These are phyloP conservation scores for Ophiocordyceps robertsii DNA, from an alignment of 2,329 filamentous ascomycete genomes.

Conservation along the genomic window DNA sequence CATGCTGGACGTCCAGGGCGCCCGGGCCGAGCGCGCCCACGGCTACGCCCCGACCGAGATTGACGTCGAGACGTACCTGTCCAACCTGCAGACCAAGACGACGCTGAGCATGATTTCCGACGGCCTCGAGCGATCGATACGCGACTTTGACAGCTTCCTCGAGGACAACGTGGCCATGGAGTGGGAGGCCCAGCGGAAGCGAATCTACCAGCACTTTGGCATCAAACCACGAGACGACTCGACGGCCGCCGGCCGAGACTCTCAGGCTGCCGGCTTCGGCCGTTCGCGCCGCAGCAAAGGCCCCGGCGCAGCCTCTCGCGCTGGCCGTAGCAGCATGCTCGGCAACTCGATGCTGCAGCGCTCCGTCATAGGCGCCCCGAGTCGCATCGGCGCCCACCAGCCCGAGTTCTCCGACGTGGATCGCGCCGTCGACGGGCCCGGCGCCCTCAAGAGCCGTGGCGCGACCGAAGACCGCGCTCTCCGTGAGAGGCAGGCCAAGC, in stretches of 20 bases:
- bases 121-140: conserved; percentile 75
- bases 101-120: conserved; percentile 85
- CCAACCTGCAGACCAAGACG: conserved; percentile 78
- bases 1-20: conserved; percentile 50
- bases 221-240: conserved; percentile 49
- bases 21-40: conserved; percentile 28
- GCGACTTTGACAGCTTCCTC: conserved; percentile 85
- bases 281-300: conserved; percentile 39
- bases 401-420: conserved; percentile 57
- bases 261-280: conserved; percentile 45
- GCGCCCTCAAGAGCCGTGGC: conserved; percentile 28
- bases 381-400: conserved; percentile 50
- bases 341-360: conserved; percentile 57
- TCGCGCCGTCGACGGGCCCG: conserved; percentile 36
- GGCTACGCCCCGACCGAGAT: conserved; percentile 38
- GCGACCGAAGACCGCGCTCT: conserved; percentile 58
- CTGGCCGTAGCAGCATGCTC: conserved; percentile 35
- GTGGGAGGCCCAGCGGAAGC: conserved; percentile 86
- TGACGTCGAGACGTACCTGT: conserved; percentile 67
- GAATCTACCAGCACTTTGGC: conserved; percentile 94
- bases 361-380: conserved; percentile 77
- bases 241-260: conserved; percentile 27
- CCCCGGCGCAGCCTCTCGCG: conserved; percentile 35
- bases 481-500: conserved; percentile 72
- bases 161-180: conserved; percentile 92